These are phyloP conservation scores for Neocatenulostroma microsporum DNA, from an alignment of 2,329 filamentous ascomycete genomes.

Conservation along the genomic window DNA sequence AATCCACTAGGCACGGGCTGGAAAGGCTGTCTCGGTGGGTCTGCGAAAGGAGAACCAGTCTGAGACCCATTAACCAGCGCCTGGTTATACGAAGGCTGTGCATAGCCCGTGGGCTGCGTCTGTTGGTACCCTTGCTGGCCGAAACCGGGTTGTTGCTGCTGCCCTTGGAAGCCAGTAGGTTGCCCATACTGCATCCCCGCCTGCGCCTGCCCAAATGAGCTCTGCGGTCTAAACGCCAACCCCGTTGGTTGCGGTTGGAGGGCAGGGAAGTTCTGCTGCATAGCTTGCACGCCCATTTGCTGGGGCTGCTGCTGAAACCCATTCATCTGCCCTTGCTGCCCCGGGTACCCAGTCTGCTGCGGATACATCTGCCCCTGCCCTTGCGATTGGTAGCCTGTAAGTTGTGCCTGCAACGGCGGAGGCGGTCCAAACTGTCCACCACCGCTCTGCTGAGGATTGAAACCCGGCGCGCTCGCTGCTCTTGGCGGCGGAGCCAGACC, in stretches of 20 bases:
- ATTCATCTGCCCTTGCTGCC: constrained; percentile 33
- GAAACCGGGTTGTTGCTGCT: constrained; percentile 6
- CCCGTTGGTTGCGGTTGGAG: constrained; percentile 54
- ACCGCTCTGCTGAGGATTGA: constrained; percentile 52
- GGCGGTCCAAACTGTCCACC: constrained; percentile 60
- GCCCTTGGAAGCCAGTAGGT: constrained; percentile 8
- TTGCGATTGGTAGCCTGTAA: constrained; percentile 58
- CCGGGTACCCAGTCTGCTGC: constrained; percentile 36
- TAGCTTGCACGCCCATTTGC: constrained; percentile 24
- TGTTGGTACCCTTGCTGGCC: constrained; percentile 31
- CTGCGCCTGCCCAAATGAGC: constrained; percentile 8
- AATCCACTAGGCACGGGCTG: constrained; percentile 24
- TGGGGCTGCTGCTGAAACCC: constrained; percentile 21
- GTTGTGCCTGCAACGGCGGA: constrained; percentile 73
- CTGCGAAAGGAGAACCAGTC: constrained; percentile 47
- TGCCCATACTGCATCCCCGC: constrained; percentile 8
- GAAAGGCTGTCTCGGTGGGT: constrained; percentile 43
- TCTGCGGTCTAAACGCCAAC: constrained; percentile 33
- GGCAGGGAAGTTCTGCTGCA: constrained; percentile 26
- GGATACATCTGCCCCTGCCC: constrained; percentile 32
- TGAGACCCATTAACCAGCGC: constrained; percentile 41
- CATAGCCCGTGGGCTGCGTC: constrained; percentile 1
- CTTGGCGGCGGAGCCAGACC: constrained; percentile 60
- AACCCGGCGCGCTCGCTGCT: constrained; percentile 79
- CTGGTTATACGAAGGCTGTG: constrained; percentile 40